Conservation (phyloP, 75 land plant genomes). For the Pinus taeda region DNA sequence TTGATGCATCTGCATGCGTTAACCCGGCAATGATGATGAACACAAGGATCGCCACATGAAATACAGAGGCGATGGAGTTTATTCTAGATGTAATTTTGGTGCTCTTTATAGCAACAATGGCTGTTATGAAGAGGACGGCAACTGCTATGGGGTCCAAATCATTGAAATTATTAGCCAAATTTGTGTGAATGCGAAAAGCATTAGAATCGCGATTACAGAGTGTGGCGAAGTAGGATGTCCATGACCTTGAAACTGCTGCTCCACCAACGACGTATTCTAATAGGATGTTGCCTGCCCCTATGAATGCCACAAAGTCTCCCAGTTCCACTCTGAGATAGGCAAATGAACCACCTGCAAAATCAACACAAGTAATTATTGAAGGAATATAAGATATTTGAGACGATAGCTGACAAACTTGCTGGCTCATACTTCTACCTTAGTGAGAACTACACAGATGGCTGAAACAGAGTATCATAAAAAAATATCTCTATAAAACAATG, state of each 20-base stretch:
- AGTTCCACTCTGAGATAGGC: slow-evolving; percentile 81
- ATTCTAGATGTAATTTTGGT: slow-evolving; percentile 61
- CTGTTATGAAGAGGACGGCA: slow-evolving; percentile 31
- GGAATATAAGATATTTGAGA: too few species aligned
- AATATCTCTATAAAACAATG: too few species aligned
- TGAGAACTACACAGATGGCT: too few species aligned
- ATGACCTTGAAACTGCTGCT: slow-evolving; percentile 72
- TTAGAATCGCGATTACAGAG: slow-evolving; percentile 46
- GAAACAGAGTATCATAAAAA: too few species aligned
- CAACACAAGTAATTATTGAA: background rate
- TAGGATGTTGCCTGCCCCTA: slow-evolving; percentile 80
- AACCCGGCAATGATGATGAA: slow-evolving; percentile 82
- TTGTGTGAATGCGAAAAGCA: slow-evolving; percentile 54
- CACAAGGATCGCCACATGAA: slow-evolving; percentile 54
- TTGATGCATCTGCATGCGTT: slow-evolving; percentile 50
- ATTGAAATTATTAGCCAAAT: slow-evolving; percentile 42
- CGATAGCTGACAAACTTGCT: too few species aligned
- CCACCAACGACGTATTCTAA: slow-evolving; percentile 65
- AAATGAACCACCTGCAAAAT: slow-evolving; percentile 54
- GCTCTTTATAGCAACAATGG: slow-evolving; percentile 43
- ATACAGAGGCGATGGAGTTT: slow-evolving; percentile 62
- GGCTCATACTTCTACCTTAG: too few species aligned
- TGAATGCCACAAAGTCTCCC: slow-evolving; percentile 82
- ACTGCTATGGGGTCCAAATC: slow-evolving; percentile 73
- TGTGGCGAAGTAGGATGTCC: slow-evolving; percentile 85